phyloP scores from a whole-genome alignment of 257 asterid species.

The Cinchona pubescens region DNA sequence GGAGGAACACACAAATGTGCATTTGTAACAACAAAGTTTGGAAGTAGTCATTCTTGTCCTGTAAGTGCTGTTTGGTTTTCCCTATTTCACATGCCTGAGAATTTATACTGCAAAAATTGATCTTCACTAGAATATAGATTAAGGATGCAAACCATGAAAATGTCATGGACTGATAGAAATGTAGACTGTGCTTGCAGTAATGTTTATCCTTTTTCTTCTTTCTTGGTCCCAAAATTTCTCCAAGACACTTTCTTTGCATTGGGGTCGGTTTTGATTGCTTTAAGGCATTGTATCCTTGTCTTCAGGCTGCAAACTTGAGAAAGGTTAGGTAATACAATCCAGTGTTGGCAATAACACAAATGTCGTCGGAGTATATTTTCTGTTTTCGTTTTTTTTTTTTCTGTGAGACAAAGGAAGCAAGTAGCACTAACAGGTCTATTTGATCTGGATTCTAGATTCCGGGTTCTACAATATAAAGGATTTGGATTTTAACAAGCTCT shows the following conservation, averaged over 20 bases:
- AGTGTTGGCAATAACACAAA: not conserved
- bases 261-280: not conserved
- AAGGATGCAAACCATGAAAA: not conserved
- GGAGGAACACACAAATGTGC: constrained; percentile 5
- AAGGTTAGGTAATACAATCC: not conserved
- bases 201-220: not conserved
- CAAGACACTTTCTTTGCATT: not conserved
- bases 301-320: not conserved
- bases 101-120: not conserved
- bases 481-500: not conserved
- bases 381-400: not conserved
- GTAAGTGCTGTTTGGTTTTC: not conserved
- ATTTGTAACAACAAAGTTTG: constrained; percentile 9
- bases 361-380: not conserved
- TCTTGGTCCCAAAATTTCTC: not conserved
- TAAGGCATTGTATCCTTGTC: not conserved
- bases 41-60: not conserved
- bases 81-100: not conserved
- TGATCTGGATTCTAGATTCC: too few species aligned
- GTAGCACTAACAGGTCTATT: not conserved
- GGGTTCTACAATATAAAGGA: too few species aligned
- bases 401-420: not conserved
- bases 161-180: not conserved
- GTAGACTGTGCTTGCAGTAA: not conserved
- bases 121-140: not conserved